Base-by-base conservation (phyloP, 2,329 filamentous ascomycete species). In the Truncatella angustata region DNA sequence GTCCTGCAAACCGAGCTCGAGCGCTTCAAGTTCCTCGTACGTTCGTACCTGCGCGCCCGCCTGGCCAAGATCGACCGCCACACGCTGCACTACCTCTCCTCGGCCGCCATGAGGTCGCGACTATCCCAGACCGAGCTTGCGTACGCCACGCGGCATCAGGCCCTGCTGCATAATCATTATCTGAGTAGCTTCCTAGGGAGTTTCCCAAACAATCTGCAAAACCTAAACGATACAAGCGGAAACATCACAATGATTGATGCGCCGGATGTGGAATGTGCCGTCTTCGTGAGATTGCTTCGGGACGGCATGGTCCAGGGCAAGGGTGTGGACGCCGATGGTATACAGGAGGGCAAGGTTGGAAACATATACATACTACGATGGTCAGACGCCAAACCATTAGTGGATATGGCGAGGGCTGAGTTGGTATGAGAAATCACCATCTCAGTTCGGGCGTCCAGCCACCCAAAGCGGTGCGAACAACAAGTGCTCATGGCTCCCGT, bases 1-100 rank as follows among this genome's bases (percentile, higher is more conserved):
- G 88, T 99, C 56, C 86, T 97, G 50, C 94, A 99, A 75, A 97
- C 95, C 5, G 94, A 99, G 73, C 82, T 99, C 50, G 92, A 97
- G 69, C 81, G 94, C 42, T 95, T 90, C 72, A 96, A 96, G 73
- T 99, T 91, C 65, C 79, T 99, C 20, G 82, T 97, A 16, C 81
- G 94, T 55, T 88, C 88, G 58, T 87, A 93, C 58, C 72, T 99
- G 51, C 81, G 95, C 49, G 86, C 89, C 9, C 81, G 94, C n/a
- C 85, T 97, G 52, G 84, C 89, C 50, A 97, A 99, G 86, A 89
- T 95, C 60, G 89, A 94, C 71, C 82, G 82, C 60, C 82, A 91
- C 66, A 82, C 88, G 3, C 78, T 91, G 21, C 83, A 93, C 70
- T 89, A 91, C 66, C 79, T 90, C 51, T 82, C 78, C 42, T 76